phyloP scores from a whole-genome alignment of 2,329 filamentous ascomycete species.

The Colletotrichum echinochloae region DNA sequence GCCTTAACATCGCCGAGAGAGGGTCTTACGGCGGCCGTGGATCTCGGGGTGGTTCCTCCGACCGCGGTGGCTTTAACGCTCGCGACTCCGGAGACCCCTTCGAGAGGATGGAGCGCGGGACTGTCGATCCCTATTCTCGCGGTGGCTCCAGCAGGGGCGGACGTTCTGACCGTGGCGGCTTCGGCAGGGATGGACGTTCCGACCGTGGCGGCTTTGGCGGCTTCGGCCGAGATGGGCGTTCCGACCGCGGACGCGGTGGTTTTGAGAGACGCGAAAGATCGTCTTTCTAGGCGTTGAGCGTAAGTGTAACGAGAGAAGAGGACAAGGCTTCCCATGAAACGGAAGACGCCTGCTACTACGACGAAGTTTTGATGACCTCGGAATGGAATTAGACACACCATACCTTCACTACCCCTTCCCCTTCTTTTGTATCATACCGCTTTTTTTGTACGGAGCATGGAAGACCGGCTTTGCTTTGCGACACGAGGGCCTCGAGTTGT shows the following conservation, averaged over 20 bases:
- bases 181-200: too few species aligned
- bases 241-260: conserved; percentile 17
- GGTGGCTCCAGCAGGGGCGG: conserved; percentile 25
- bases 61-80: conserved; percentile 33
- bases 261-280: neutral
- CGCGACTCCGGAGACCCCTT: conserved; percentile 43
- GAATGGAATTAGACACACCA: conserved; percentile 15
- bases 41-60: neutral
- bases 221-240: conserved; percentile 17
- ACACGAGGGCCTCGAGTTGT: conserved; percentile 7
- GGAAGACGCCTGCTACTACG: conserved; percentile 3
- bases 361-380: conserved; percentile 10
- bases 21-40: conserved; percentile 5
- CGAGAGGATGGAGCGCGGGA: conserved; percentile 36
- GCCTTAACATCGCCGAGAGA: conserved; percentile 51
- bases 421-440: conserved; percentile 33
- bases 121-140: conserved; percentile 19
- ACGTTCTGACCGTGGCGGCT: conserved; percentile 7
- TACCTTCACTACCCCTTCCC: conserved; percentile 1
- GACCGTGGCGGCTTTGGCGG: conserved; percentile 24
- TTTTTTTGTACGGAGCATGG: conserved; percentile 15
- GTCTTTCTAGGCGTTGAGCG: conserved; percentile 14
- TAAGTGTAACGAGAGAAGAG: neutral
- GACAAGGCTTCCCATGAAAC: neutral
- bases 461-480: conserved; percentile 20